Base-by-base conservation (phyloP, 2,329 filamentous ascomycete genomes). In the Aspergillus sp. region DNA sequence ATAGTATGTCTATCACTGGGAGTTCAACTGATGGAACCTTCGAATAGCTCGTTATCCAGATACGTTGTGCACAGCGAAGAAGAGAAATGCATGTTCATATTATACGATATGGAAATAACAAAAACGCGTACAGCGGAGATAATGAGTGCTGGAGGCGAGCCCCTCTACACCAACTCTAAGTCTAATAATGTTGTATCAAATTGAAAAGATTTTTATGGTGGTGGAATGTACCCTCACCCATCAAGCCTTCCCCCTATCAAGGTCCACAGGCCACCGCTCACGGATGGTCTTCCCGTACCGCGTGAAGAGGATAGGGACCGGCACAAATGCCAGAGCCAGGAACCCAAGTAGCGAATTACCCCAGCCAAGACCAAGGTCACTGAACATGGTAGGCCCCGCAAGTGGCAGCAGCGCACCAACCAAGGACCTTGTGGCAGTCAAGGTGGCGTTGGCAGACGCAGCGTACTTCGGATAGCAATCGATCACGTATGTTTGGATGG, bases 401-500 rank as follows among this genome's bases (percentile, higher is more conserved):
- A 90, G 75, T 0, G 87, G 87, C 1, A 89, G 80, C 0, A 85
- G 78, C 8, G 86, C 86, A 0, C 83, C 85, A 0, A 83, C 79
- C 61, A 88, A 72, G 2, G 81, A 85, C 48, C 85, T 77, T 11
- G 85, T 75, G 3, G 87, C 80, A 0, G 84, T 83, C n/a, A 83
- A 80, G 0, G 82, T 83, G 0, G 83, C 85, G 30, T 83, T 82
- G 0, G 83, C 83, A 54, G 73, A 78, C 0, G 82, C 82, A 0
- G 82, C 81, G 56, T 76, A 71, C 9, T 74, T 77, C 0, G 79
- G 76, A 17, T 81, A 81, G 61, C 80, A 82, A 62, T 89, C 86
- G 22, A 90, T 83, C 8, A 89, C 77, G 66, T 90, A 90, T 17
- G 85, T 87, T 54, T 87, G 84, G 48, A 85, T 82, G 34, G 84